Conservation (phyloP, 2,329 filamentous ascomycete species). For the Alternaria conjuncta region DNA sequence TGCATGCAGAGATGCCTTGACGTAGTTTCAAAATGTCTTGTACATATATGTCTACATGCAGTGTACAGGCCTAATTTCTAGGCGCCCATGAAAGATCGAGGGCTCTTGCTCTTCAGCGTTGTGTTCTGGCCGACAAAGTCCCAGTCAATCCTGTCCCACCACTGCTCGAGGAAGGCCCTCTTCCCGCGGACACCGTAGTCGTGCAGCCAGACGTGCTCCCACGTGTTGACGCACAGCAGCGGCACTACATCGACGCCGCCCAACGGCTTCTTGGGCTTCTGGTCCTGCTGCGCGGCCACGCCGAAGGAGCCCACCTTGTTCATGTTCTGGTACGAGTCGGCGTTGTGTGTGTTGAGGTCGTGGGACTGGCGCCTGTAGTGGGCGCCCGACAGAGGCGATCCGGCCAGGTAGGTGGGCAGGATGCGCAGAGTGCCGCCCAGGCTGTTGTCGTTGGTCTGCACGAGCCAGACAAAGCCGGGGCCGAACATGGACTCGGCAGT, state of each 20-base stretch:
- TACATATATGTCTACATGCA: slow-evolving; percentile 28
- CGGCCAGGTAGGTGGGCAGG: slow-evolving; percentile 88
- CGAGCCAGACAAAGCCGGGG: slow-evolving; percentile 95
- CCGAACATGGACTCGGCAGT: slow-evolving; percentile 93
- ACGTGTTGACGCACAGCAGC: slow-evolving; percentile 90
- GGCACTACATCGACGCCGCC: slow-evolving; percentile 75
- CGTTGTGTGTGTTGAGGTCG: slow-evolving; percentile 70
- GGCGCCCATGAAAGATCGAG: not conserved
- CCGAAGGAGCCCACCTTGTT: slow-evolving; percentile 53
- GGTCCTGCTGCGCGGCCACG: slow-evolving; percentile 31
- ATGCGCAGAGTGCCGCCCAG: slow-evolving; percentile 64
- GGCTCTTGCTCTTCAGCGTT: slow-evolving; percentile 7
- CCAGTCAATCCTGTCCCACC: slow-evolving; percentile 94
- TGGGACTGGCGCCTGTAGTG: slow-evolving; percentile 75
- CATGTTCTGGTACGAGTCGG: slow-evolving; percentile 32
- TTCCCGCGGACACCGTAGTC: slow-evolving; percentile 84
- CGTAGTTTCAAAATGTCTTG: slow-evolving; percentile 14
- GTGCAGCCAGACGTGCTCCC: slow-evolving; percentile 90
- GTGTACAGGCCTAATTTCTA: slow-evolving; percentile 13
- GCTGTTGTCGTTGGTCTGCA: slow-evolving; percentile 58
- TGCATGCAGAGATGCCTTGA: not conserved
- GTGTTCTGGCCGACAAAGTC: slow-evolving; percentile 61
- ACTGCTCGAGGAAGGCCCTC: slow-evolving; percentile 73
- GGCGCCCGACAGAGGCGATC: slow-evolving; percentile 83
- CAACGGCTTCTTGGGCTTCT: slow-evolving; percentile 58